These are phyloP conservation scores for Monosporozyma servazzii DNA, from an alignment of 805 yeast genomes.

Conservation along the genomic window DNA sequence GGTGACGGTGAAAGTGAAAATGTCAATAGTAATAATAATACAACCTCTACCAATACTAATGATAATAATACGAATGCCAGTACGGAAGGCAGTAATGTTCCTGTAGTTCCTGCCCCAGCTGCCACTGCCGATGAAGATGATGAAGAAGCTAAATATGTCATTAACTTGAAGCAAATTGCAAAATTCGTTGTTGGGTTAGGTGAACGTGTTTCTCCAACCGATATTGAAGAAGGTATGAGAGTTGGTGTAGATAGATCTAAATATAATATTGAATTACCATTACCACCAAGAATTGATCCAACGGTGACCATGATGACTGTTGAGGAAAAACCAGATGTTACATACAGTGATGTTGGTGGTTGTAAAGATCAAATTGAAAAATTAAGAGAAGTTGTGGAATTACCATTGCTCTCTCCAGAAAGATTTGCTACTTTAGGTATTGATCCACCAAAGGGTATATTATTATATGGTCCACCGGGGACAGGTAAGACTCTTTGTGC, in stretches of 20 bases:
- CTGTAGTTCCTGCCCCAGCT: slow-evolving; percentile 6
- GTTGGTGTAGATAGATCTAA: slow-evolving; percentile 98
- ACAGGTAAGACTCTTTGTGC: slow-evolving; percentile 98
- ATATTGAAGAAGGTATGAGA: slow-evolving; percentile 98
- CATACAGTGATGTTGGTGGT: slow-evolving; percentile 97
- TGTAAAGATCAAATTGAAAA: slow-evolving; percentile 97
- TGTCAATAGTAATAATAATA: slow-evolving; percentile 8
- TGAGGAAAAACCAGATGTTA: slow-evolving; percentile 98
- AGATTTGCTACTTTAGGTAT: slow-evolving; percentile 94
- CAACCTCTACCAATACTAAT: slow-evolving; percentile 13
- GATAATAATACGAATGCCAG: slow-evolving; percentile 7
- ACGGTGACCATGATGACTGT: slow-evolving; percentile 99
- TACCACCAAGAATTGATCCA: slow-evolving; percentile 97
- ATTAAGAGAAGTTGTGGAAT: slow-evolving; percentile 89
- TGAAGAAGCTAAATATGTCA: slow-evolving; percentile 85
- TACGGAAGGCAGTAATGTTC: slow-evolving; percentile 6
- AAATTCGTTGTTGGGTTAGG: slow-evolving; percentile 95
- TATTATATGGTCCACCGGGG: slow-evolving; percentile 97
- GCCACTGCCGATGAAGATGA: slow-evolving; percentile 47
- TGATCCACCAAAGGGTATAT: slow-evolving; percentile 97
- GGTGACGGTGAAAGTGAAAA: slow-evolving; percentile 31
- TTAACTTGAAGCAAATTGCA: slow-evolving; percentile 95
- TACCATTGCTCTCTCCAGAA: slow-evolving; percentile 90
- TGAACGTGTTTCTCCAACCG: slow-evolving; percentile 95
- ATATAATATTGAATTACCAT: slow-evolving; percentile 92